A percentile compares a stretch with the other conserved stretches of the same genome.
phyloP scores from a whole-genome alignment of 495 filamentous ascomycete species.

The Podospora didyma region DNA sequence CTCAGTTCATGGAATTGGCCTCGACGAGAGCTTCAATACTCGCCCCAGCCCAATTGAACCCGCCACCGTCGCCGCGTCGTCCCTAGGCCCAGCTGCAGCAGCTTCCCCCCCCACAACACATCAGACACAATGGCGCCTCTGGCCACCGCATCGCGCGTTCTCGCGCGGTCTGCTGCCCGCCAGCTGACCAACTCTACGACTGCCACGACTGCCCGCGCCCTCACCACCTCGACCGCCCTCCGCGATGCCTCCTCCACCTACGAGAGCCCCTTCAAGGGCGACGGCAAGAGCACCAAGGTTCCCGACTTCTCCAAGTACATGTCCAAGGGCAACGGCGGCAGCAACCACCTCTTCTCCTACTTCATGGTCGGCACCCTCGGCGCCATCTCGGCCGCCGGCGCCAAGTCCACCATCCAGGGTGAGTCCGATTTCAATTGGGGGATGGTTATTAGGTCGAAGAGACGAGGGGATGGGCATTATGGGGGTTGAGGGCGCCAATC shows the following conservation, averaged over 20 bases:
- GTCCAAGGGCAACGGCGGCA: constrained; percentile 56
- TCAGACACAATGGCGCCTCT: constrained; percentile 42
- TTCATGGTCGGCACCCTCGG: constrained; percentile 98
- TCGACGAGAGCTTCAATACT: constrained; percentile 15
- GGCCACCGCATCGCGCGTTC: constrained; percentile 41
- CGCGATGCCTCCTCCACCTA: constrained; percentile 32
- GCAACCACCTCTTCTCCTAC: constrained; percentile 88
- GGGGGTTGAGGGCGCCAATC: too few species aligned
- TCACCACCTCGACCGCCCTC: constrained; percentile 41
- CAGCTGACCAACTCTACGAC: constrained; percentile 25
- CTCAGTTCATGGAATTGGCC: constrained; percentile 36
- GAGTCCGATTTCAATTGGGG: constrained; percentile 29
- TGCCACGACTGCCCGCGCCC: constrained; percentile 40
- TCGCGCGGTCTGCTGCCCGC: constrained; percentile 38
- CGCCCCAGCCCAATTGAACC: constrained; percentile 34
- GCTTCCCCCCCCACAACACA: constrained; percentile 5
- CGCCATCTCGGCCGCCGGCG: constrained; percentile 82
- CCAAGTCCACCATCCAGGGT: constrained; percentile 97
- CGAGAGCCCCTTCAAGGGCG: constrained; percentile 59
- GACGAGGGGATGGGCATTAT: background rate
- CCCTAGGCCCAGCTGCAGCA: background rate
- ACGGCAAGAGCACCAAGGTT: constrained; percentile 58
- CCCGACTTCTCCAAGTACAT: constrained; percentile 89
- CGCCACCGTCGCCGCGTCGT: constrained; percentile 5
- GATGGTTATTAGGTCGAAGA: background rate